phyloP scores from a whole-genome alignment of 1,284 basidiomycete genomes.

The Irpex lacteus region DNA sequence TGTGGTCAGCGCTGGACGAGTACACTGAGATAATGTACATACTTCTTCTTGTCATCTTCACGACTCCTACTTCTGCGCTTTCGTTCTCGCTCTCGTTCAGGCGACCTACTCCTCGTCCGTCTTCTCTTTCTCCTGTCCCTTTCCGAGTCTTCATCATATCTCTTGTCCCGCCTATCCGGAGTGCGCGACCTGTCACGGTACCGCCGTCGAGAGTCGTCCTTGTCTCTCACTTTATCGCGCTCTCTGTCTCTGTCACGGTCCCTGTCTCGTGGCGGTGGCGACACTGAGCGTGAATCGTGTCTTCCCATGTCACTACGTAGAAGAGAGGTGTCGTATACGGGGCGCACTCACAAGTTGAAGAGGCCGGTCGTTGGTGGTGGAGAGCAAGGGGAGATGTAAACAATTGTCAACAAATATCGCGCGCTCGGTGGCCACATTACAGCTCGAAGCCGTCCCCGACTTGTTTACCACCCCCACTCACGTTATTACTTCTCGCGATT shows the following conservation, averaged over 20 bases:
- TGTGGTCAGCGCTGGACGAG: conserved; percentile 4
- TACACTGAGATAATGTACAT: conserved; percentile 21
- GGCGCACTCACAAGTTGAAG: conserved; percentile 16
- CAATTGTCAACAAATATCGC: background rate
- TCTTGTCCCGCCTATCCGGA: conserved; percentile 26
- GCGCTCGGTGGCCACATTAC: background rate
- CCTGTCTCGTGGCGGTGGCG: conserved; percentile 39
- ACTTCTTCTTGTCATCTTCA: conserved; percentile 57
- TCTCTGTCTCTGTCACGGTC: conserved; percentile 7
- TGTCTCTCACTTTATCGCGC: conserved; percentile 7
- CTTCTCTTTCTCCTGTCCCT: conserved; percentile 33
- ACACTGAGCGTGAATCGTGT: conserved; percentile 44
- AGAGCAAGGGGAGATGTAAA: background rate
- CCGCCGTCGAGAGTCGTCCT: background rate
- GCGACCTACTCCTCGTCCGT: conserved; percentile 38
- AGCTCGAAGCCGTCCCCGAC: too few relatives aligned
- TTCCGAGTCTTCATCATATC: conserved; percentile 31
- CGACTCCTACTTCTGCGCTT: conserved; percentile 38
- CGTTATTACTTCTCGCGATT: too few relatives aligned
- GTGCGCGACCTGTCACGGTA: conserved; percentile 17
- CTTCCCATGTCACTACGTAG: conserved; percentile 29
- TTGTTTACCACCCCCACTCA: too few relatives aligned
- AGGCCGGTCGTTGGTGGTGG: conserved; percentile 1
- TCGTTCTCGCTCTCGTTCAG: conserved; percentile 38
- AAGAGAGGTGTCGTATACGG: conserved; percentile 9